phyloP scores from a whole-genome alignment of 2,329 filamentous ascomycete genomes.

The Chrysoporthe austroafricana region DNA sequence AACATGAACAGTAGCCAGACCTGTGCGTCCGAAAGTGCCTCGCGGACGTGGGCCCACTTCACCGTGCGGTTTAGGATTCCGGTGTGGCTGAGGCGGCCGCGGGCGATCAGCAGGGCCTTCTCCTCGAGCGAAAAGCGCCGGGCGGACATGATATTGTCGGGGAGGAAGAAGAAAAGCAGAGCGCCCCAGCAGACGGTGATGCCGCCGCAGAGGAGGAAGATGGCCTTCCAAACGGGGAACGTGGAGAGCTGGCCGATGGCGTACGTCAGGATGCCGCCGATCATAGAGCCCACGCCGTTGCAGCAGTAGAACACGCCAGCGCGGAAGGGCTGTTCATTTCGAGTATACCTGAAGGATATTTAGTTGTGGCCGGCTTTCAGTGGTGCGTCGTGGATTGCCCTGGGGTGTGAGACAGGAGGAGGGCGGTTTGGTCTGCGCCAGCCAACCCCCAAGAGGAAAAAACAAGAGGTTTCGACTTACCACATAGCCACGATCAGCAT shows the following conservation, averaged over 20 bases:
- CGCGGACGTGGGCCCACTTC: constrained; percentile 52
- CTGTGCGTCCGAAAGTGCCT: constrained; percentile 49
- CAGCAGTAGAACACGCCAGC: constrained; percentile 49
- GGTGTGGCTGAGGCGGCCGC: constrained; percentile 42
- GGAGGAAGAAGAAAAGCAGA: constrained; percentile 45
- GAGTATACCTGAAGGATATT: constrained; percentile 41
- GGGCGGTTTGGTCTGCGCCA: neutral
- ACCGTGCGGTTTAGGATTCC: constrained; percentile 53
- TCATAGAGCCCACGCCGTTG: constrained; percentile 44
- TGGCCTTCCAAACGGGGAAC: constrained; percentile 48
- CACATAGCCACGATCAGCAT: constrained; percentile 56
- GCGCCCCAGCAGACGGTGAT: constrained; percentile 47
- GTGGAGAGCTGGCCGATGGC: constrained; percentile 46
- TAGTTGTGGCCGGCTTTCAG: neutral
- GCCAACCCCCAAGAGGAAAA: no score
- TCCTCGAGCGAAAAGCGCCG: constrained; percentile 47
- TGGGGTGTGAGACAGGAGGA: neutral
- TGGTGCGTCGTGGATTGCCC: neutral
- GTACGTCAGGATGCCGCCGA: constrained; percentile 42
- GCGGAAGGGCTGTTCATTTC: constrained; percentile 50
- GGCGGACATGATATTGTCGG: constrained; percentile 46
- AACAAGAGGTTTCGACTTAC: constrained; percentile 27
- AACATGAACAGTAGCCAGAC: constrained; percentile 50
- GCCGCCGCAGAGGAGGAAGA: constrained; percentile 50
- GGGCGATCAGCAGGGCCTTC: constrained; percentile 46